Evolutionary conservation across 352 stramenopile genomes (phyloP).

Genomic region (Phytophthora lateralis): DNA sequence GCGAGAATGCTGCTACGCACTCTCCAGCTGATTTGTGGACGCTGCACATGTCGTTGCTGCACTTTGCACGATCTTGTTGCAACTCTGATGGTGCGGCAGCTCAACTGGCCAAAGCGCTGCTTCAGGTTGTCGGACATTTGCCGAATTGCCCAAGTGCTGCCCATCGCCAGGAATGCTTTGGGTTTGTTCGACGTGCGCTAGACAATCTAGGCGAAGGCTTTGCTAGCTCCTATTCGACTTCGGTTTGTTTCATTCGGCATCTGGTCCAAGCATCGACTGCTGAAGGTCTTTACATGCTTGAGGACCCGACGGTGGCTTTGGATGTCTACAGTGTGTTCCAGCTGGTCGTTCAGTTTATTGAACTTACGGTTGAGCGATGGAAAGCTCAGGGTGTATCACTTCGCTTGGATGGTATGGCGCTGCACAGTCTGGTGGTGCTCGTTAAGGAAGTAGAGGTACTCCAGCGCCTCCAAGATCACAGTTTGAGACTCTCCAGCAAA

Average conservation of each 20-base stretch:
- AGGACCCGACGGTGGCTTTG: slow-evolving; percentile 16
- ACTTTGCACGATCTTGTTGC: slow-evolving; percentile 49
- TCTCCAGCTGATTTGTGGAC: slow-evolving; percentile 43
- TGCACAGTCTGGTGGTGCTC: slow-evolving; percentile 47
- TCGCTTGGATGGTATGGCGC: slow-evolving; percentile 44
- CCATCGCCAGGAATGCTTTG: slow-evolving; percentile 51
- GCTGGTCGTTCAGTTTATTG: slow-evolving; percentile 40
- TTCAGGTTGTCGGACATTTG: slow-evolving; percentile 54
- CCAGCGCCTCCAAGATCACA: slow-evolving; percentile 18
- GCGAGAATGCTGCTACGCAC: background rate
- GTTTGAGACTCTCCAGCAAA: background rate
- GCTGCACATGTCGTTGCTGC: slow-evolving; percentile 53
- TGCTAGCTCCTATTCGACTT: slow-evolving; percentile 39
- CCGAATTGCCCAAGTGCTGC: slow-evolving; percentile 33
- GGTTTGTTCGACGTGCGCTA: slow-evolving; percentile 54
- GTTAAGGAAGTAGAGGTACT: slow-evolving; percentile 57
- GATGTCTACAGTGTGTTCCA: slow-evolving; percentile 40
- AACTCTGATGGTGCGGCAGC: slow-evolving; percentile 45
- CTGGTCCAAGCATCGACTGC: slow-evolving; percentile 32
- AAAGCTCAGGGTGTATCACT: slow-evolving; percentile 29
- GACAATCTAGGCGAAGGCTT: slow-evolving; percentile 41
- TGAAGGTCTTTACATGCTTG: slow-evolving; percentile 27
- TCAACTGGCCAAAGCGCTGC: slow-evolving; percentile 45
- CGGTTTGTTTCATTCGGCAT: slow-evolving; percentile 41
- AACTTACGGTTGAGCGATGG: slow-evolving; percentile 27